Conservation (phyloP, 202 grass and related monocot genomes). For the Setaria viridis region DNA sequence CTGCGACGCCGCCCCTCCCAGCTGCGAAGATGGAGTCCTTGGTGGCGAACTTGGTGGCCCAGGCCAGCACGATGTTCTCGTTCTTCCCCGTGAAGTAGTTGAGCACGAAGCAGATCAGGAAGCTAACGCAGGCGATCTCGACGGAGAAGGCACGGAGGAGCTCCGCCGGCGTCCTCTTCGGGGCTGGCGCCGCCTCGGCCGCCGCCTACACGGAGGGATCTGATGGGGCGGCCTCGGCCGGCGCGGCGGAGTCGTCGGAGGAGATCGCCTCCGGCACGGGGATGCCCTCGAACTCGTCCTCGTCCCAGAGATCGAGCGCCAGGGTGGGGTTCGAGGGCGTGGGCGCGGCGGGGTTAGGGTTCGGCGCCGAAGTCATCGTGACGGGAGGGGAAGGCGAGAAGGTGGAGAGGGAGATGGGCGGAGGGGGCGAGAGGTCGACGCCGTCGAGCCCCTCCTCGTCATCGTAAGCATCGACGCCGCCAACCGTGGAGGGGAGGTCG, state of each 20-base stretch:
- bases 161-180: conserved; percentile 35
- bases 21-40: conserved; percentile 77
- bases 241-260: conserved; percentile 40
- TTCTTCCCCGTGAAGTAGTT: conserved; percentile 98
- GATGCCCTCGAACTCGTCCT: conserved; percentile 99
- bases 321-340: conserved; percentile 40
- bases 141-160: conserved; percentile 66
- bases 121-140: conserved; percentile 86
- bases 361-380: conserved; percentile 47
- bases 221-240: conserved; percentile 40
- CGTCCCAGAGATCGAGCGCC: conserved; percentile 89
- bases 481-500: conserved; percentile 48
- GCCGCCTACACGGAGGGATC: conserved; percentile 50
- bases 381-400: conserved; percentile 53
- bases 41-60: conserved; percentile 91
- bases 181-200: conserved; percentile 36
- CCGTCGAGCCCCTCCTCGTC: conserved; percentile 63
- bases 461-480: conserved; percentile 43
- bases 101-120: conserved; percentile 92
- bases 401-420: conserved; percentile 47
- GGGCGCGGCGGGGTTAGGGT: conserved; percentile 48
- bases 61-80: conserved; percentile 85
- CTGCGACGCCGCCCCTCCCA: too few species aligned
- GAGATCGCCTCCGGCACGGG: conserved; percentile 47
- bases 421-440: conserved; percentile 30